phyloP scores from a whole-genome alignment of 2,329 filamentous ascomycete genomes.

The Aspergillus cejpii region DNA sequence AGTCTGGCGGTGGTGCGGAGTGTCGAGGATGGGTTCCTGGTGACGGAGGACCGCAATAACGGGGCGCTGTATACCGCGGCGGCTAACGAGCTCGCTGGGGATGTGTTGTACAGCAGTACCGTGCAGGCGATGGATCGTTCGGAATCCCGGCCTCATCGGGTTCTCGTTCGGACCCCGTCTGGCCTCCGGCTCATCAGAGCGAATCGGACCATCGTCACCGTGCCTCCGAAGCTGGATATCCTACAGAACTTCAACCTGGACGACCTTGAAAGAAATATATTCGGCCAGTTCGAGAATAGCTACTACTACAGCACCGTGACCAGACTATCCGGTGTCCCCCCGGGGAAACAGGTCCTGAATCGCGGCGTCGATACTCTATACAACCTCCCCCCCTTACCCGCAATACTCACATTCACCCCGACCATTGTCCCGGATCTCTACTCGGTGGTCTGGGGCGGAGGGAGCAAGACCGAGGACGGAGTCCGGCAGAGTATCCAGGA shows the following conservation, averaged over 20 bases:
- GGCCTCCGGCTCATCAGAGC: constrained; percentile 28
- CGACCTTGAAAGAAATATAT: constrained; percentile 25
- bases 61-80: constrained; percentile 1
- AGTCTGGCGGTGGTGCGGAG: constrained; percentile 6
- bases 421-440: background rate
- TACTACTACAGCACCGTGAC: constrained; percentile 30
- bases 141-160: constrained; percentile 21
- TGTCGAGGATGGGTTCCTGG: background rate
- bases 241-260: constrained; percentile 30
- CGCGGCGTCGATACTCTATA: constrained; percentile 7
- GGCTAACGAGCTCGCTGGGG: constrained; percentile 16
- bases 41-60: background rate
- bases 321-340: constrained; percentile 22
- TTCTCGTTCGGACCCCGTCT: no score
- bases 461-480: background rate
- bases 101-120: constrained; percentile 35
- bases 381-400: constrained; percentile 5
- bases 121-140: constrained; percentile 30
- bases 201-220: constrained; percentile 33
- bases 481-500: constrained; percentile 4
- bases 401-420: constrained; percentile 5
- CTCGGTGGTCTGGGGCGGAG: constrained; percentile 4
- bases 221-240: constrained; percentile 32
- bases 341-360: constrained; percentile 6
- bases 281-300: constrained; percentile 23